phyloP scores from a whole-genome alignment of 2,329 filamentous ascomycete species.

The Aspergillus alliaceus region DNA sequence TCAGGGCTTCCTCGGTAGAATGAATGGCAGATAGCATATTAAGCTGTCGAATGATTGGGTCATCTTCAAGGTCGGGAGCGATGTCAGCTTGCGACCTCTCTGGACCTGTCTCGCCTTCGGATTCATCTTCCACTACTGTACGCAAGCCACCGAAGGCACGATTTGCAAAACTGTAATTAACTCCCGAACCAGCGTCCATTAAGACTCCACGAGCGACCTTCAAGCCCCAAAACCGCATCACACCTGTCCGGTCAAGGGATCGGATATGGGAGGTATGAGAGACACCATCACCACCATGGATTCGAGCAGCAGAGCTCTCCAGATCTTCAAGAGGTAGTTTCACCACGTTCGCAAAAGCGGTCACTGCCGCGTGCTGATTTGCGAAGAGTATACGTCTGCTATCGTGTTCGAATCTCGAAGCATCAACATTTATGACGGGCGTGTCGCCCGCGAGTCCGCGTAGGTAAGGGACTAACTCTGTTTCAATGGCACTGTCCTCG shows the following conservation, averaged over 20 bases:
- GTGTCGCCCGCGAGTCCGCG: slow-evolving; percentile 51
- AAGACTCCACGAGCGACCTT: slow-evolving; percentile 61
- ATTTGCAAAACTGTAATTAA: slow-evolving; percentile 60
- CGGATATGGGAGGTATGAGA: slow-evolving; percentile 27
- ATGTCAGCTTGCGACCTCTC: slow-evolving; percentile 52
- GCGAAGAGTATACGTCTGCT: slow-evolving; percentile 53
- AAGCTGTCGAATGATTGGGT: slow-evolving; percentile 34
- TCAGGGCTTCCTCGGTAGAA: background rate
- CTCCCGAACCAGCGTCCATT: slow-evolving; percentile 55
- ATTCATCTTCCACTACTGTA: slow-evolving; percentile 39
- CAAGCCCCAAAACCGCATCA: slow-evolving; percentile 57
- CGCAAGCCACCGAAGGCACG: slow-evolving; percentile 63
- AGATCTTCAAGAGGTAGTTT: slow-evolving; percentile 54
- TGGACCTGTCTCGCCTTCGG: slow-evolving; percentile 38
- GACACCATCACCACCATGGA: slow-evolving; percentile 15
- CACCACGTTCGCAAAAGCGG: slow-evolving; percentile 56
- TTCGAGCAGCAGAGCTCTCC: slow-evolving; percentile 38
- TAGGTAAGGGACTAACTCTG: slow-evolving; percentile 60
- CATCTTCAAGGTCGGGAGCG: slow-evolving; percentile 47
- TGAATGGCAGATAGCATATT: background rate
- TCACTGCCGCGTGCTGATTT: slow-evolving; percentile 56
- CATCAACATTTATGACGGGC: slow-evolving; percentile 57
- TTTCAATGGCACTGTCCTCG: slow-evolving; percentile 55
- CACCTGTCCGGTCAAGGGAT: slow-evolving; percentile 34
- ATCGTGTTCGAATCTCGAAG: slow-evolving; percentile 59